Evolutionary conservation across 2,329 filamentous ascomycete genomes (phyloP).

Genomic region (Cercospora zeae-maydis): DNA sequence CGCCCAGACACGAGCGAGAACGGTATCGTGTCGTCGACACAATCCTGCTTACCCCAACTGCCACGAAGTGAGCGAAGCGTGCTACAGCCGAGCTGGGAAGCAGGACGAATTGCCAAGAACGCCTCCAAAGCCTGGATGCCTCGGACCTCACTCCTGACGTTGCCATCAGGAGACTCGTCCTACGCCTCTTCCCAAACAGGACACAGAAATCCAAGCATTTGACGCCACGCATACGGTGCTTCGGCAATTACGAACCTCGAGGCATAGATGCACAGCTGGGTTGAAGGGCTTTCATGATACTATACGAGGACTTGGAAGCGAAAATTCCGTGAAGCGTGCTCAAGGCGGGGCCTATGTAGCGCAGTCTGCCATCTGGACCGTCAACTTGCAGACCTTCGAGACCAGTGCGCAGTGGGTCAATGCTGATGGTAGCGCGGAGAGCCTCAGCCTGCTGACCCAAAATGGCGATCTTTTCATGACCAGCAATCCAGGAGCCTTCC

Average conservation of each 20-base stretch:
- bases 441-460: background rate
- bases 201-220: background rate
- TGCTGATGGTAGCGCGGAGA: background rate
- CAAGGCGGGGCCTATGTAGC: background rate
- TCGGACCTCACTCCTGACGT: background rate
- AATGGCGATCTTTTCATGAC: background rate
- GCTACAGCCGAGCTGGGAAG: background rate
- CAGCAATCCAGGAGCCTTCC: background rate
- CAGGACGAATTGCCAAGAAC: background rate
- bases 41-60: background rate
- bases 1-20: background rate
- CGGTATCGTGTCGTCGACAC: background rate
- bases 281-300: background rate
- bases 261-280: background rate
- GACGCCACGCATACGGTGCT: background rate
- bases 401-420: background rate
- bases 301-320: background rate
- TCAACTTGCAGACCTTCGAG: constrained; percentile 2
- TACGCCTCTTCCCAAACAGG: background rate
- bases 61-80: background rate
- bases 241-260: background rate
- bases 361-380: constrained; percentile 1
- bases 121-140: background rate
- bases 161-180: background rate
- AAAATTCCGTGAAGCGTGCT: background rate